Evolutionary conservation across 495 filamentous ascomycete genomes (phyloP).

Genomic region (Neurospora sp.): DNA sequence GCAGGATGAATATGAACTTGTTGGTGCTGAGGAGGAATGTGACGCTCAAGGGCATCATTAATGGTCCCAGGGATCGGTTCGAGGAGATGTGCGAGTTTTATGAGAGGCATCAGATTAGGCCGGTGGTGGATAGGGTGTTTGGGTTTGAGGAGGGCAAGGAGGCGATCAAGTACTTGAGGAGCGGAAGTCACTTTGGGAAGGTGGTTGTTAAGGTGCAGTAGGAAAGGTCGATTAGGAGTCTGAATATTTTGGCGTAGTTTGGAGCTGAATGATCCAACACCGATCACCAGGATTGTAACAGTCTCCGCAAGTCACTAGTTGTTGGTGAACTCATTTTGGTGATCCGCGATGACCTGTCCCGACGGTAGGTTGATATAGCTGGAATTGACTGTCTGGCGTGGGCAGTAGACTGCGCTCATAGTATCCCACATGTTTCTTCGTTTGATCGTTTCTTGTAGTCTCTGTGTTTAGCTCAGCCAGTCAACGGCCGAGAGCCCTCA

Average conservation of each 20-base stretch:
- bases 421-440: background rate
- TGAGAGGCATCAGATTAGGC: slow-evolving; percentile 21
- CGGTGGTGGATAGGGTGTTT: slow-evolving; percentile 29
- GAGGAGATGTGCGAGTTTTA: slow-evolving; percentile 26
- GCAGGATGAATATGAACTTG: slow-evolving; percentile 27
- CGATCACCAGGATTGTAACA: background rate
- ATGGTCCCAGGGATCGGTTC: slow-evolving; percentile 26
- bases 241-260: background rate
- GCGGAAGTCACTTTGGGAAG: background rate
- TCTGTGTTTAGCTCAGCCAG: background rate
- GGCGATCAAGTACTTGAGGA: background rate
- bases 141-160: slow-evolving; percentile 11
- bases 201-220: background rate
- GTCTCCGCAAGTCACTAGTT: background rate
- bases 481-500: background rate
- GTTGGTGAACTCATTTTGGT: no score
- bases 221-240: background rate
- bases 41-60: slow-evolving; percentile 25
- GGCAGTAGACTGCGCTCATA: background rate
- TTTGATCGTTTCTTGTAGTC: background rate
- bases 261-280: background rate
- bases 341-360: background rate
- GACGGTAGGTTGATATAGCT: background rate
- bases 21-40: slow-evolving; percentile 28
- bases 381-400: background rate